Evolutionary conservation across 2,329 filamentous ascomycete species (phyloP), one percentile per base, ranked within the genome.

Genomic region (Penicillium sp.): DNA sequence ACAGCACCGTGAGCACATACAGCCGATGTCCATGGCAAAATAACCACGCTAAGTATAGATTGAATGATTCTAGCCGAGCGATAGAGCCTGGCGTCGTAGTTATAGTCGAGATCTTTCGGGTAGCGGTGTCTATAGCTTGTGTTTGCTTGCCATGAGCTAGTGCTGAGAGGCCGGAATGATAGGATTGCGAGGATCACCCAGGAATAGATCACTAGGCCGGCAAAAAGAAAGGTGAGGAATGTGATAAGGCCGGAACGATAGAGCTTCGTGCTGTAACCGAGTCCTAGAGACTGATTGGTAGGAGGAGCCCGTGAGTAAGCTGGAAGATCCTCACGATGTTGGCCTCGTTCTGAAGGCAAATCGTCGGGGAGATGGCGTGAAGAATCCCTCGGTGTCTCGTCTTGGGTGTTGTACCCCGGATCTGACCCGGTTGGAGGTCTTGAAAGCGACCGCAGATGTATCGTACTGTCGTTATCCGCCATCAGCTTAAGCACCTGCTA

Each of bases 1-100:
- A 62, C 60, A 4, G 60, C 60, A 11, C 54, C 57, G 18, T 51
- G 43, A 10, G 57, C 50, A 37, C 60, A 62, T 10, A 62, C 54
- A 10, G 57, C 39, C 9, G 60, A 60, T 22, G 51, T 60, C 57
- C 46, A 60, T 16, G 72, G 71, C 75, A 77, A 70, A 13, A 52
- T 77, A 73, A 77, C 10, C n/a, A 62, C 54, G 6, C 33, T 44
- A 9, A 50, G 39, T n/a, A 60, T 49, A 2, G 56, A 54, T 24
- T 62, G 60, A 13, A 62, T 55, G 6, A 62, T 39, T 36, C 37
- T 52, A 14, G 60, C 60, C 2, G 60, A 51, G 10, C 54, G 57
- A 44, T 60, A 60, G 16, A 50, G 37, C 35, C 24, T n/a, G n/a
- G 24, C 24, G 52, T 27, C 39, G 11, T 36, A 18, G 6, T 4